A percentile compares a stretch with the other conserved stretches of the same genome.
These are phyloP conservation scores for Pleurostoma richardsiae DNA, from an alignment of 2,329 filamentous ascomycete genomes.

Conservation along the genomic window DNA sequence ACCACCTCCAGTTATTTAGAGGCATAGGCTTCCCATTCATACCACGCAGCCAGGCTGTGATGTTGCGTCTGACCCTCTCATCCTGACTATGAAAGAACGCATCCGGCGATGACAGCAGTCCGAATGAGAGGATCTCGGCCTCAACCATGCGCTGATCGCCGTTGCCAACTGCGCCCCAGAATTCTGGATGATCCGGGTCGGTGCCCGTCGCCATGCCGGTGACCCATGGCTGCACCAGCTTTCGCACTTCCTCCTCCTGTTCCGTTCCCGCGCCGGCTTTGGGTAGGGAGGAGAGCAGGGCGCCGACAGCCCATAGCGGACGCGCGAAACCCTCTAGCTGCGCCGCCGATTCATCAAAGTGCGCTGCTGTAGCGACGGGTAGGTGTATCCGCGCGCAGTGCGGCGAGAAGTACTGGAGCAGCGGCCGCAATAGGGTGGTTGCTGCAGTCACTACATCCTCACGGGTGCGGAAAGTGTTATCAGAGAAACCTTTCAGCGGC, in stretches of 20 bases:
- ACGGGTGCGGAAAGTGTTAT: slow-evolving; percentile 30
- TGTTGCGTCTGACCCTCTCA: slow-evolving; percentile 22
- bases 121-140: slow-evolving; percentile 44
- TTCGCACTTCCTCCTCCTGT: neutral
- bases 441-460: slow-evolving; percentile 27
- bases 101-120: slow-evolving; percentile 36
- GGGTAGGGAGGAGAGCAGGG: slow-evolving; percentile 1
- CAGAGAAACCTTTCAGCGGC: slow-evolving; percentile 30
- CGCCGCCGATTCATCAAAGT: slow-evolving; percentile 38
- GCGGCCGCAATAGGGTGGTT: slow-evolving; percentile 25
- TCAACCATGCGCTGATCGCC: slow-evolving; percentile 51
- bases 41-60: slow-evolving; percentile 32
- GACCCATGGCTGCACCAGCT: slow-evolving; percentile 20
- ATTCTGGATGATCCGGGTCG: slow-evolving; percentile 27
- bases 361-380: slow-evolving; percentile 28
- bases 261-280: neutral
- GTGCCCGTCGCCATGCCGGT: slow-evolving; percentile 23
- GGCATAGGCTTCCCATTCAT: slow-evolving; percentile 41
- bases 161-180: slow-evolving; percentile 40
- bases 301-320: slow-evolving; percentile 22
- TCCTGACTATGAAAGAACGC: slow-evolving; percentile 23
- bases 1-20: slow-evolving; percentile 47
- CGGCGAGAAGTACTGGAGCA: slow-evolving; percentile 25
- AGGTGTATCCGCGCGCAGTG: slow-evolving; percentile 28
- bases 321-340: slow-evolving; percentile 40